Evolutionary conservation across 345 rosid genomes (phyloP).

Genomic region (Eucalyptus erythrocorys): DNA sequence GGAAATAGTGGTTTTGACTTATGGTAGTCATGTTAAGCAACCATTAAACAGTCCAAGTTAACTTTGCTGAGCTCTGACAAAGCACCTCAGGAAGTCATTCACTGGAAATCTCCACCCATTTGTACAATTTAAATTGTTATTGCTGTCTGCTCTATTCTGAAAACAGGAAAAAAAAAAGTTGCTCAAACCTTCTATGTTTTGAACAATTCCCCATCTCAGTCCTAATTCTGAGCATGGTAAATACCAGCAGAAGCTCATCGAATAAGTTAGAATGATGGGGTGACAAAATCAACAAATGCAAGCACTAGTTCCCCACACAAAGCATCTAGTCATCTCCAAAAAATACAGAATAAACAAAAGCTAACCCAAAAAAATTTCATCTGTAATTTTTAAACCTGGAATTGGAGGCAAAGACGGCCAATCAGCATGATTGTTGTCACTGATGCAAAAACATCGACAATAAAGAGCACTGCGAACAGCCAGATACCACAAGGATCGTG

Average conservation of each 20-base stretch:
- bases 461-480: constrained; percentile 71
- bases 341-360: neutral
- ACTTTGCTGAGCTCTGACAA: neutral
- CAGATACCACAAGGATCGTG: constrained; percentile 68
- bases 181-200: neutral
- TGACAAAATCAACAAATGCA: neutral
- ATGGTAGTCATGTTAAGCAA: neutral
- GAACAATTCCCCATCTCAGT: neutral
- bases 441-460: constrained; percentile 84
- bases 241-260: neutral
- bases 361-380: neutral
- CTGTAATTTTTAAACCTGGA: constrained; percentile 46
- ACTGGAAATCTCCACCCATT: neutral
- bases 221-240: neutral
- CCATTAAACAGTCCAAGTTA: neutral
- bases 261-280: neutral
- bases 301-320: neutral
- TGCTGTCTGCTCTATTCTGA: neutral
- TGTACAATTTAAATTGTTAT: neutral
- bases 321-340: neutral
- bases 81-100: neutral
- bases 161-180: neutral
- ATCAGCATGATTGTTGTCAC: constrained; percentile 51
- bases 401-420: constrained; percentile 65
- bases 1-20: neutral